Evolutionary conservation across 2,329 filamentous ascomycete genomes (phyloP).

Genomic region (Trichoderma sp.): DNA sequence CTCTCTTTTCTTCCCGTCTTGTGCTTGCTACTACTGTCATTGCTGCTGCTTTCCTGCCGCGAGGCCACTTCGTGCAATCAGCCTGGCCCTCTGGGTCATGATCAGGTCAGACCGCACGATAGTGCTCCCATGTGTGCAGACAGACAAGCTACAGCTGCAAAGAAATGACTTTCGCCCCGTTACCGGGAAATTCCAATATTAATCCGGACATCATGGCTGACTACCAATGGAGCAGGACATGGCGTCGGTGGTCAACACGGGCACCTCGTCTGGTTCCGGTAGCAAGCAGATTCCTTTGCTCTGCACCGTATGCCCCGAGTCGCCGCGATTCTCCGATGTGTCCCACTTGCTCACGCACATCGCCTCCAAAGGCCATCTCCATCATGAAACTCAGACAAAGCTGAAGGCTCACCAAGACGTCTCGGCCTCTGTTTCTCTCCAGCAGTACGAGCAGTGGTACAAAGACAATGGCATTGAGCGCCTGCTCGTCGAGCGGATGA

Average conservation of each 20-base stretch:
- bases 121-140: not conserved
- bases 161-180: too few species aligned
- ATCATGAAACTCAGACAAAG: slow-evolving; percentile 79
- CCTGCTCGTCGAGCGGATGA: slow-evolving; percentile 77
- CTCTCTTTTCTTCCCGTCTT: slow-evolving; percentile 30
- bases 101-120: slow-evolving; percentile 23
- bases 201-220: not conserved
- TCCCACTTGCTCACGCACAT: slow-evolving; percentile 93
- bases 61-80: slow-evolving; percentile 15
- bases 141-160: not conserved
- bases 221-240: slow-evolving; percentile 40
- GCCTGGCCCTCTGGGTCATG: slow-evolving; percentile 16
- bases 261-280: slow-evolving; percentile 32
- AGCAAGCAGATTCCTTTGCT: slow-evolving; percentile 63
- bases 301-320: slow-evolving; percentile 82
- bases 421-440: slow-evolving; percentile 63
- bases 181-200: not conserved
- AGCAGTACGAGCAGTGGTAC: slow-evolving; percentile 79
- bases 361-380: slow-evolving; percentile 87
- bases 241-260: slow-evolving; percentile 39
- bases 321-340: slow-evolving; percentile 81
- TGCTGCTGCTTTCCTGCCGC: slow-evolving; percentile 37
- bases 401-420: slow-evolving; percentile 69
- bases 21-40: slow-evolving; percentile 12
- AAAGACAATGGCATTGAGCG: slow-evolving; percentile 67